These are phyloP conservation scores for Amaranthus tricolor DNA, from an alignment of 179 eudicot species.

Conservation along the genomic window DNA sequence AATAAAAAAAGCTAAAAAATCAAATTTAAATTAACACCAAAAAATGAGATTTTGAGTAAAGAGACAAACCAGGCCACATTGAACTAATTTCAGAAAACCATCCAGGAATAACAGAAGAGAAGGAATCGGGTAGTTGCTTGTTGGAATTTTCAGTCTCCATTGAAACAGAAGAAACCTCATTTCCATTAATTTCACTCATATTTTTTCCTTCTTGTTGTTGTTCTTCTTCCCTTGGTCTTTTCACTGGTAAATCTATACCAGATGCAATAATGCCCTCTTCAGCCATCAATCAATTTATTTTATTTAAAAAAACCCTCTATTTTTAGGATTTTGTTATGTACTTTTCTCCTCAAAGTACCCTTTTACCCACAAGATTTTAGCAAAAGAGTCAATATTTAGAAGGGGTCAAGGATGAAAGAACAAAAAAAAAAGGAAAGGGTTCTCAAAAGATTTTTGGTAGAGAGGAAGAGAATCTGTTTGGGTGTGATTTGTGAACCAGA, in stretches of 20 bases:
- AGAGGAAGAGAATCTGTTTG: too few species aligned
- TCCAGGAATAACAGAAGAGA: constrained; percentile 71
- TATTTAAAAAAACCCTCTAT: neutral
- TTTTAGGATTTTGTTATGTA: neutral
- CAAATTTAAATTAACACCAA: too few species aligned
- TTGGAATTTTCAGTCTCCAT: constrained; percentile 12
- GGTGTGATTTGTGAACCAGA: too few species aligned
- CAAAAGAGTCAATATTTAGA: too few species aligned
- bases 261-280: constrained; percentile 26
- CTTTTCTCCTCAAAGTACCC: too few species aligned
- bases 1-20: neutral
- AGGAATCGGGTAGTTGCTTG: constrained; percentile 12
- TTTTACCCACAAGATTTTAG: too few species aligned
- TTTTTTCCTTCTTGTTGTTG: constrained; percentile 14
- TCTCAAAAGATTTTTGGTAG: too few species aligned
- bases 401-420: too few species aligned
- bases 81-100: constrained; percentile 99
- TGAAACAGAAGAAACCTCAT: constrained; percentile 26
- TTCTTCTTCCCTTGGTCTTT: constrained; percentile 50
- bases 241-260: constrained; percentile 43
- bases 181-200: constrained; percentile 22
- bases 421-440: too few species aligned
- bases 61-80: constrained; percentile 85
- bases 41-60: neutral
- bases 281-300: constrained; percentile 32